These are phyloP conservation scores for Protea cynaroides DNA, from an alignment of 164 flowering plant species.

Conservation along the genomic window DNA sequence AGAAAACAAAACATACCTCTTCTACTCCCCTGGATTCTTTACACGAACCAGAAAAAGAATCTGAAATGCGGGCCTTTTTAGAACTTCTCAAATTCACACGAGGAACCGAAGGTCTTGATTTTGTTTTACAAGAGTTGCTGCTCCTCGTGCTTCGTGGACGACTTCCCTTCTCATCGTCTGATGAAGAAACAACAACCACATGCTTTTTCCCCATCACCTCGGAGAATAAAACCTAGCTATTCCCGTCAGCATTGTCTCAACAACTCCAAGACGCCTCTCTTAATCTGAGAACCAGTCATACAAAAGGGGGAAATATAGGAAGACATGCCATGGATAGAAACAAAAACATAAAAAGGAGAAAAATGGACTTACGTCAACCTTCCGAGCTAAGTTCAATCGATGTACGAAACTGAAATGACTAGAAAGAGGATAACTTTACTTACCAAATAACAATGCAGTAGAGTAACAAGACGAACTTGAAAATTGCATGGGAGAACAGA, in stretches of 20 bases:
- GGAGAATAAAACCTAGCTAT: background rate
- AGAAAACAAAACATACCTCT: slow-evolving; percentile 10
- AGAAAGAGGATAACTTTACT: background rate
- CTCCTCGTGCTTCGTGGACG: slow-evolving; percentile 12
- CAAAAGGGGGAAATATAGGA: background rate
- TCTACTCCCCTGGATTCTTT: slow-evolving; percentile 14
- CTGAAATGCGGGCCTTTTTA: slow-evolving; percentile 42
- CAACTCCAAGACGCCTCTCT: background rate
- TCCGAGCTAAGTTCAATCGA: no score
- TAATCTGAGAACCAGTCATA: no score
- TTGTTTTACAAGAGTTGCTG: slow-evolving; percentile 20
- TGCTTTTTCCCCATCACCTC: slow-evolving; percentile 36
- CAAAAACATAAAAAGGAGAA: background rate
- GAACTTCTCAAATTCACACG: slow-evolving; percentile 24
- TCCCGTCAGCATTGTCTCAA: background rate
- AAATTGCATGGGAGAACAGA: background rate
- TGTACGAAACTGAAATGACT: background rate
- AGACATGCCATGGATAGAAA: background rate
- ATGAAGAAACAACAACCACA: slow-evolving; percentile 38
- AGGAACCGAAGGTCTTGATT: slow-evolving; percentile 23
- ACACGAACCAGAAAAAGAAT: slow-evolving; percentile 18
- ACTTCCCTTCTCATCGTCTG: slow-evolving; percentile 46
- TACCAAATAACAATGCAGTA: background rate
- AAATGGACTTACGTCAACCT: no score
- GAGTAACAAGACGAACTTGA: background rate